phyloP scores from a whole-genome alignment of 805 yeast genomes.

The Wickerhamomyces chaumierensis region DNA sequence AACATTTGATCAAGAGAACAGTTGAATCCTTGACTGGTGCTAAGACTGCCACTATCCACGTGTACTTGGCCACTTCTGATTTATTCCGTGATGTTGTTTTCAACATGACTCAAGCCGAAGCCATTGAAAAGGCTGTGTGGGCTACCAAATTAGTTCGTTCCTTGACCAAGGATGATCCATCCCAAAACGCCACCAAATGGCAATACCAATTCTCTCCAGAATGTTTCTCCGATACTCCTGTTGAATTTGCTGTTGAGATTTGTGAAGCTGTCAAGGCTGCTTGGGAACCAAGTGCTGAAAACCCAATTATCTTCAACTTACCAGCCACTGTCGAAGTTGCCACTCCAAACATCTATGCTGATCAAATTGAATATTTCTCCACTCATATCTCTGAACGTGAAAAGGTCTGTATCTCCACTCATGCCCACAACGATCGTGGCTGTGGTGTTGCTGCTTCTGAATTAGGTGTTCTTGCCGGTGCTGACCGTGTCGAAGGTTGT shows the following conservation, averaged over 20 bases:
- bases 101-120: slow-evolving; percentile 59
- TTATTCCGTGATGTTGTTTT: slow-evolving; percentile 67
- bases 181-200: slow-evolving; percentile 54
- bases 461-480: slow-evolving; percentile 71
- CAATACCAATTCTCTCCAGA: slow-evolving; percentile 70
- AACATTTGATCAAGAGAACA: slow-evolving; percentile 60
- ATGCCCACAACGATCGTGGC: slow-evolving; percentile 74
- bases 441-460: slow-evolving; percentile 80
- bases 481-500: slow-evolving; percentile 79
- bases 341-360: slow-evolving; percentile 67
- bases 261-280: slow-evolving; percentile 73
- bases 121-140: slow-evolving; percentile 57
- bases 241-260: slow-evolving; percentile 62
- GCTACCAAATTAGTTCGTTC: slow-evolving; percentile 57
- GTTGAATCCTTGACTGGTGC: slow-evolving; percentile 68
- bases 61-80: slow-evolving; percentile 68
- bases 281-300: slow-evolving; percentile 69
- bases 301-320: slow-evolving; percentile 66
- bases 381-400: slow-evolving; percentile 61
- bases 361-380: slow-evolving; percentile 67
- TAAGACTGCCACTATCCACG: slow-evolving; percentile 59
- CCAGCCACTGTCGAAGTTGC: slow-evolving; percentile 79
- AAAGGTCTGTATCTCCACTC: slow-evolving; percentile 58
- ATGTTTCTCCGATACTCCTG: slow-evolving; percentile 64
- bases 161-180: slow-evolving; percentile 66